Base-by-base conservation (phyloP, 805 yeast genomes). In the Lipomyces japonicus region DNA sequence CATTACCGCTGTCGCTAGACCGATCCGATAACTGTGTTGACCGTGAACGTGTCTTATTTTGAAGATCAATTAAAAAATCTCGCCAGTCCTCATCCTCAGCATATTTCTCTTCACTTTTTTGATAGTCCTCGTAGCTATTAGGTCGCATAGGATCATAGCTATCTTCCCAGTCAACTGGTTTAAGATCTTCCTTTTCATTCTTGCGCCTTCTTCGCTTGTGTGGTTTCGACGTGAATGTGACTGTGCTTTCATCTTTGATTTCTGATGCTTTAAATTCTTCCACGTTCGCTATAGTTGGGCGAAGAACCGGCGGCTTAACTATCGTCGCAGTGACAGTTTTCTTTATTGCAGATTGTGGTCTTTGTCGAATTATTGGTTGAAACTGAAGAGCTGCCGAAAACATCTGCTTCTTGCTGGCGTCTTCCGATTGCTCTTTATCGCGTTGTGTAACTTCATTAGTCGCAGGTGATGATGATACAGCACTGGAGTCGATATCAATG, bases 81-180 rank as follows among this genome's bases (percentile, higher is more conserved):
- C 57, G 37, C 60, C 60, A 57, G 31, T 57, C 60, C 39, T 57
- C 60, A 37, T 55, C 57, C 31, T 57, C 60, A 46, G 39, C 25
- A 42, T 34, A 55, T 23, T 36, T 38, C 25, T 57, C 60, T n/a
- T 57, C 60, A 24, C 60, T 57, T 14, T 46, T 35, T 38, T 34
- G 51, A 43, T 48, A 57, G 24, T 55, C 54, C 18, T 51, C 53
- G 24, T 57, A 57, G 26, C 43, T 41, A 37, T 57, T 57, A 24
- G 60, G 60, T 3, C 47, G 44, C 25, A 28, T 23, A 10, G 51
- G 51, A 39, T 55, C 59, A 37, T 57, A 57, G 7, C 40, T 22
- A 21, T 51, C 59, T n/a, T 57, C 60, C 60, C 60, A 57, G 32
- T 55, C 55, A 16, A 42, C 19, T 21, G 40, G 36, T 22, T 34